Conservation (phyloP, 768 basidiomycete species). For the Calocera cornea region DNA sequence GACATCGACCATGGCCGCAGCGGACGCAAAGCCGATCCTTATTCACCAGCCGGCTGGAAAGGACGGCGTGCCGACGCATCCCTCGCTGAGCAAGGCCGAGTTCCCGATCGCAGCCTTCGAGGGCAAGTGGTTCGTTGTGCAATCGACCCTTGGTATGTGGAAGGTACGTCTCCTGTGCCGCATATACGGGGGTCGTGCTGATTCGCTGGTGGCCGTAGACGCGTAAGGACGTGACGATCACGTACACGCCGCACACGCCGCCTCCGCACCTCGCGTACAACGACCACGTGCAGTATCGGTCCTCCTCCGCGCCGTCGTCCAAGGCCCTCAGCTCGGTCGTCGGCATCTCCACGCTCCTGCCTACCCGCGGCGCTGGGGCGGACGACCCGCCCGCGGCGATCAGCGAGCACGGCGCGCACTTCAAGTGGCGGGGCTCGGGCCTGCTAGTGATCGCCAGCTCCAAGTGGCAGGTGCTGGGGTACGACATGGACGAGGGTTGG, state of each 20-base stretch:
- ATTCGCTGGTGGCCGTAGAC: conserved; percentile 12
- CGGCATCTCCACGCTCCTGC: conserved; percentile 23
- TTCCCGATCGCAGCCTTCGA: neutral
- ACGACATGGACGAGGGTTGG: conserved; percentile 16
- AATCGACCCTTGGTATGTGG: conserved; percentile 33
- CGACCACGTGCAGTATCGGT: conserved; percentile 28
- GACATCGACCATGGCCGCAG: neutral
- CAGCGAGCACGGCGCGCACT: conserved; percentile 14
- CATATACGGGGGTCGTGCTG: too few relatives aligned
- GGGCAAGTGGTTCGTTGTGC: conserved; percentile 27
- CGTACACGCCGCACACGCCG: conserved; percentile 22
- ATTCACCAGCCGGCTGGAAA: neutral
- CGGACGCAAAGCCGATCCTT: neutral
- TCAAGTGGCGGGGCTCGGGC: conserved; percentile 30
- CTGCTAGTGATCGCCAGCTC: conserved; percentile 27
- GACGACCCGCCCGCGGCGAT: neutral
- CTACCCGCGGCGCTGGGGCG: neutral
- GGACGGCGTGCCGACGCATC: neutral
- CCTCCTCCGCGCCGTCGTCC: conserved; percentile 16
- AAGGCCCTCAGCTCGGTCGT: conserved; percentile 22
- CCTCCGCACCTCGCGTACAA: conserved; percentile 20
- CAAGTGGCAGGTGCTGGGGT: conserved; percentile 32
- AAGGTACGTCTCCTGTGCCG: conserved; percentile 21
- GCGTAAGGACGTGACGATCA: conserved; percentile 33
- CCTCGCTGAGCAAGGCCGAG: neutral